phyloP scores from a whole-genome alignment of 805 yeast species.

The Candida tammaniensis region DNA sequence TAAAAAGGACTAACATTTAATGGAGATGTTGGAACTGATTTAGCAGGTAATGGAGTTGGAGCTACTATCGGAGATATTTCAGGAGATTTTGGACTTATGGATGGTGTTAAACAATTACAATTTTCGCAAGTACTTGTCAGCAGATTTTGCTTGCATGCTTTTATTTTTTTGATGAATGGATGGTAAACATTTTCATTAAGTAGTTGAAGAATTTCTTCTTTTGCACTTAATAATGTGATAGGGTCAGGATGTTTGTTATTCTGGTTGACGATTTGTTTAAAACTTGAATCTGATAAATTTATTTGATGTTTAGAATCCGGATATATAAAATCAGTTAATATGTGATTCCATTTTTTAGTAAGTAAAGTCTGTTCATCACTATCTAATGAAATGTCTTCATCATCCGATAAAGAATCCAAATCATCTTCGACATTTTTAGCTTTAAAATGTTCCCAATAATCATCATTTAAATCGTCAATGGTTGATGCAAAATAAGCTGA shows the following conservation, averaged over 20 bases:
- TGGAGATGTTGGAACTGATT: too few species aligned
- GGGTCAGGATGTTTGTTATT: slow-evolving; percentile 25
- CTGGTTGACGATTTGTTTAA: slow-evolving; percentile 21
- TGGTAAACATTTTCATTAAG: slow-evolving; percentile 34
- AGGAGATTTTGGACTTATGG: slow-evolving; percentile 2
- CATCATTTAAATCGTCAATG: slow-evolving; percentile 22
- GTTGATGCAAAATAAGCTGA: slow-evolving; percentile 21
- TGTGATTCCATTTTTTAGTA: slow-evolving; percentile 31
- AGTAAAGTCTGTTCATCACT: slow-evolving; percentile 5
- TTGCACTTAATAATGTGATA: slow-evolving; percentile 23
- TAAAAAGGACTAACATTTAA: too few species aligned
- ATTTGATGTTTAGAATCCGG: slow-evolving; percentile 47
- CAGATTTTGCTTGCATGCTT: slow-evolving; percentile 3
- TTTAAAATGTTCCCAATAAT: slow-evolving; percentile 20
- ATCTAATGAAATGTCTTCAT: not conserved
- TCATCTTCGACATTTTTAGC: slow-evolving; percentile 10
- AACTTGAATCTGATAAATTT: slow-evolving; percentile 43
- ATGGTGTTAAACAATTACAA: slow-evolving; percentile 1
- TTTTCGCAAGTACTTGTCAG: not conserved
- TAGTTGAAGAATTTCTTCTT: slow-evolving; percentile 29
- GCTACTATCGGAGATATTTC: too few species aligned
- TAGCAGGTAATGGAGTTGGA: too few species aligned
- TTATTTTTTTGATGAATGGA: slow-evolving; percentile 14
- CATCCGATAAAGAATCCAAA: slow-evolving; percentile 1
- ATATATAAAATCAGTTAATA: slow-evolving; percentile 39